Evolutionary conservation across 148 eudicot genomes (phyloP), one percentile per base, ranked within the genome.

Genomic region (Rhododendron kiyosumense): DNA sequence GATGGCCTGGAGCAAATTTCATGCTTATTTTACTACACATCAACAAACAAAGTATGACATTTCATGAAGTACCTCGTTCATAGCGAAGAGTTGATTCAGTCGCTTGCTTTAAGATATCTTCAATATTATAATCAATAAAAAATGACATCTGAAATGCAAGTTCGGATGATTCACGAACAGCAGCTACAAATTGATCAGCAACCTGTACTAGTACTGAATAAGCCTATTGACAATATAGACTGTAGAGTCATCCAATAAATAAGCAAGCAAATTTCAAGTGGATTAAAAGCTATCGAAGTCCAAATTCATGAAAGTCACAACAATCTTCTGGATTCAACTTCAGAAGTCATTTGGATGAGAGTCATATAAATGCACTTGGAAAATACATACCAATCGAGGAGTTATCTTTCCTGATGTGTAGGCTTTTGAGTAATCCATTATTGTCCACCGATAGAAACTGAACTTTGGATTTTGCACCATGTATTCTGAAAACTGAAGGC

Each of bases 341-440:
- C 49, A 83, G 30, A 12, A 49, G 79, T 49, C 28, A 78, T 46
- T 46, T 45, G 18, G 54, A 78, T 46, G 54, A 0, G 54, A 78
- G n/a, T 78, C 34, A 46, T 46, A 26, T 3, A 78, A n/a, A 45
- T 24, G 81, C 36, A 78, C 54, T 45, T 7, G 38, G 79, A 36
- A 86, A 85, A 49, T 22, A 12, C 83, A 82, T 94, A 96, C 99
- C 93, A 85, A 81, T 81, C 28, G 87, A 49, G 99, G 98, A 88
- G 98, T 97, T 22, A 91, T 57, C 73, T 85, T 89, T 88, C 94
- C 89, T 34, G 96, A 94, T 52, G 57, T 86, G 85, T 93, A 97
- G 51, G 98, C 99, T 89, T 83, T 91, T 77, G 98, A 91, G 84
- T 94, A 97, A 83, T 97, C 99, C 89, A 91, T 48, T 85, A 95